These are phyloP conservation scores for Trichoderma arundinaceum DNA, from an alignment of 2,329 filamentous ascomycete species.

Conservation along the genomic window DNA sequence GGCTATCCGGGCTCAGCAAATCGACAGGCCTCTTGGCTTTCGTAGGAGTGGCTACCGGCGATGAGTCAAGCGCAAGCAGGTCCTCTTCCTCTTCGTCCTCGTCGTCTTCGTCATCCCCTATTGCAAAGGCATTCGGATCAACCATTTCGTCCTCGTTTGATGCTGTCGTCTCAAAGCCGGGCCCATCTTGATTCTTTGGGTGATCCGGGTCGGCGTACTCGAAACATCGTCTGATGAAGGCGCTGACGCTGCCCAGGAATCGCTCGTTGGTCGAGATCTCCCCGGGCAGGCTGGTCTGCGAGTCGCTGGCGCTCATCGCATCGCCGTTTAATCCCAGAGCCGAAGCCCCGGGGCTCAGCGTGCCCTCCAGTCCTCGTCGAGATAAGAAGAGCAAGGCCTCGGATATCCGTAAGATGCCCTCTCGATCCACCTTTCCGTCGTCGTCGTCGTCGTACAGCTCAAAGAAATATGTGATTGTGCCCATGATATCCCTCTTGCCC, in stretches of 20 bases:
- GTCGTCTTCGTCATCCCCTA: slow-evolving; percentile 74
- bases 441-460: slow-evolving; percentile 93
- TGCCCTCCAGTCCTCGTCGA: slow-evolving; percentile 80
- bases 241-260: slow-evolving; percentile 90
- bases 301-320: slow-evolving; percentile 40
- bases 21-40: slow-evolving; percentile 51
- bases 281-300: slow-evolving; percentile 48
- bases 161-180: slow-evolving; percentile 34
- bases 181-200: slow-evolving; percentile 61
- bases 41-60: slow-evolving; percentile 50
- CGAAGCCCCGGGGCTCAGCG: slow-evolving; percentile 68
- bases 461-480: slow-evolving; percentile 96
- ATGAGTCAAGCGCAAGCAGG: slow-evolving; percentile 64
- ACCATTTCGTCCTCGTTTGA: slow-evolving; percentile 37
- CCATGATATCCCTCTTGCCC: slow-evolving; percentile 95
- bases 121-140: slow-evolving; percentile 66
- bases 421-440: slow-evolving; percentile 89
- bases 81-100: slow-evolving; percentile 66
- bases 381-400: slow-evolving; percentile 93
- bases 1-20: slow-evolving; percentile 42
- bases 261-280: slow-evolving; percentile 77
- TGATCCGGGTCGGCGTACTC: slow-evolving; percentile 96
- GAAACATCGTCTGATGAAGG: slow-evolving; percentile 94
- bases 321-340: slow-evolving; percentile 57
- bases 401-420: slow-evolving; percentile 93